These are phyloP conservation scores for Typha latifolia DNA, from an alignment of 176 grass and related monocot genomes.

Conservation along the genomic window DNA sequence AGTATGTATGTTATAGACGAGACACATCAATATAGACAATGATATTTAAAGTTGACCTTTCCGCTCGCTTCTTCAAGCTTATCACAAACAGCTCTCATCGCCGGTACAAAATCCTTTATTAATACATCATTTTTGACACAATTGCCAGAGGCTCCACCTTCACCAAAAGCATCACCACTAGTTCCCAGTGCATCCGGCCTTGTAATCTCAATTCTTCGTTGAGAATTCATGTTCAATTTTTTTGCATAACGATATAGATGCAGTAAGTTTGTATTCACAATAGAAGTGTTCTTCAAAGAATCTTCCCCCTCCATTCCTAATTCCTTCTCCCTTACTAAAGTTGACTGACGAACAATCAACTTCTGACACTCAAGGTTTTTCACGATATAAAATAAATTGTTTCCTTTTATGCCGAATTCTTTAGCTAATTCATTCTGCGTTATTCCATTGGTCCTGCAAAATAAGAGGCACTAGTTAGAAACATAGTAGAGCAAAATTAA, in stretches of 20 bases:
- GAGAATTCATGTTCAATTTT: slow-evolving; percentile 74
- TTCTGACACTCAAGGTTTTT: slow-evolving; percentile 58
- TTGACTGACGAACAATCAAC: slow-evolving; percentile 76
- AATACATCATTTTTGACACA: slow-evolving; percentile 48
- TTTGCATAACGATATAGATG: slow-evolving; percentile 76
- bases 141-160: slow-evolving; percentile 33
- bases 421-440: slow-evolving; percentile 73
- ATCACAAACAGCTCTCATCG: slow-evolving; percentile 93
- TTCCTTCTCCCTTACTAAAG: slow-evolving; percentile 73
- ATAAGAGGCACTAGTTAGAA: background rate
- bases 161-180: slow-evolving; percentile 27
- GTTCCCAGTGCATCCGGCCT: slow-evolving; percentile 45
- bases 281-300: slow-evolving; percentile 50
- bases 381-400: slow-evolving; percentile 89
- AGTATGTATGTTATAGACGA: slow-evolving; percentile 15
- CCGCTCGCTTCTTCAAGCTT: slow-evolving; percentile 79
- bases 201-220: slow-evolving; percentile 87
- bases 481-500: slow-evolving; percentile 11
- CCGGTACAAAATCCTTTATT: slow-evolving; percentile 74
- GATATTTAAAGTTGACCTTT: slow-evolving; percentile 41
- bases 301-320: slow-evolving; percentile 32
- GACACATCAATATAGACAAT: slow-evolving; percentile 1
- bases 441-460: slow-evolving; percentile 67
- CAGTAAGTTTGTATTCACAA: slow-evolving; percentile 69
- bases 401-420: slow-evolving; percentile 65